Evolutionary conservation across 495 filamentous ascomycete genomes (phyloP).

Genomic region (Neurospora sp.): DNA sequence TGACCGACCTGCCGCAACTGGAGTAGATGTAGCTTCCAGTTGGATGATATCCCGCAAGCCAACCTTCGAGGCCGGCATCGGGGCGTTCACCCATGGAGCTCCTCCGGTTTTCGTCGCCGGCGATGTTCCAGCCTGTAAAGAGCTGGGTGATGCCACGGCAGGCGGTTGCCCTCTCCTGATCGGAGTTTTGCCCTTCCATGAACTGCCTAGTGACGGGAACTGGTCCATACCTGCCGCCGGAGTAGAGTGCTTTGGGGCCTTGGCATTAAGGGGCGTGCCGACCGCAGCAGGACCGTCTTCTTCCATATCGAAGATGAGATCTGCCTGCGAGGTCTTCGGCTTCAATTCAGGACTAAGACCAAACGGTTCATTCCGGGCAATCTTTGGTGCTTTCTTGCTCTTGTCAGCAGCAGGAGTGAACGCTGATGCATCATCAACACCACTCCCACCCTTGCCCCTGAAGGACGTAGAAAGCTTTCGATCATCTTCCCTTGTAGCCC

Average conservation of each 20-base stretch:
- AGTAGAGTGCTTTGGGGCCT: constrained; percentile 5
- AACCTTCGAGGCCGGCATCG: constrained; percentile 51
- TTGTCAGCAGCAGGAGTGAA: constrained; percentile 47
- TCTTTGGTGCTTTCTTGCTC: constrained; percentile 36
- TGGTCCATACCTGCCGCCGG: constrained; percentile 10
- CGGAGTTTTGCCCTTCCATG: constrained; percentile 11
- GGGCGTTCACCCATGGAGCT: constrained; percentile 52
- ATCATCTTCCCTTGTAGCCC: constrained; percentile 50
- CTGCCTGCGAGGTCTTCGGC: constrained; percentile 52
- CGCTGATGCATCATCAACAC: constrained; percentile 42
- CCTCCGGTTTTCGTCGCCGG: constrained; percentile 6
- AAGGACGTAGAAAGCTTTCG: constrained; percentile 37
- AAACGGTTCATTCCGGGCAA: constrained; percentile 34
- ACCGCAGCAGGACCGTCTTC: constrained; percentile 44
- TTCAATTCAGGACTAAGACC: constrained; percentile 47
- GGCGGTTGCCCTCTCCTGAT: constrained; percentile 4
- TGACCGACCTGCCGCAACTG: constrained; percentile 37
- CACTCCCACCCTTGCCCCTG: constrained; percentile 37
- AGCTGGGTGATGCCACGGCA: background rate
- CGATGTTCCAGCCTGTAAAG: background rate
- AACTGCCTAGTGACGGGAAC: constrained; percentile 11
- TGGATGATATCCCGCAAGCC: constrained; percentile 79
- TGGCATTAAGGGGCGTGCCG: constrained; percentile 11
- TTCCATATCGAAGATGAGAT: constrained; percentile 93
- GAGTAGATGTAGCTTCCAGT: constrained; percentile 45